Evolutionary conservation across 768 basidiomycete species (phyloP).

Genomic region (Suillus bovinus): DNA sequence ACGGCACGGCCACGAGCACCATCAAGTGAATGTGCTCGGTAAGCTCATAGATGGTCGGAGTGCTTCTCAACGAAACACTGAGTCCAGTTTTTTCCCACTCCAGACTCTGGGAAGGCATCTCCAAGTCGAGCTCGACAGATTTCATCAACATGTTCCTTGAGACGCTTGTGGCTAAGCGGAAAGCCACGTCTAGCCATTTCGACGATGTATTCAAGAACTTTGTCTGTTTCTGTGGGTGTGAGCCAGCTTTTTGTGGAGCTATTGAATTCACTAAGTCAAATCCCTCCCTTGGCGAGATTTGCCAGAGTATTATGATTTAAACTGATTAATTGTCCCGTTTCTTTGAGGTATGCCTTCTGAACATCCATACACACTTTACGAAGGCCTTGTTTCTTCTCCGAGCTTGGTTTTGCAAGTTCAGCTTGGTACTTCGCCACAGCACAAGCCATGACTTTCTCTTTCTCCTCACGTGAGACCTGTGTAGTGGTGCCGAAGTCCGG

Average conservation of each 20-base stretch:
- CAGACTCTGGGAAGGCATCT: slow-evolving; percentile 26
- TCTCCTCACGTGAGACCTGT: slow-evolving; percentile 17
- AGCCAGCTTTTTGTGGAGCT: slow-evolving; percentile 22
- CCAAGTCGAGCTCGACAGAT: slow-evolving; percentile 32
- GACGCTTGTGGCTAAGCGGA: slow-evolving; percentile 23
- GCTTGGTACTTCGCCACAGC: slow-evolving; percentile 12
- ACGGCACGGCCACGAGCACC: slow-evolving; percentile 34
- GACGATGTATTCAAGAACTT: slow-evolving; percentile 30
- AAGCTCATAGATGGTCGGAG: slow-evolving; percentile 12
- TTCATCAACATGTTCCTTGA: slow-evolving; percentile 26
- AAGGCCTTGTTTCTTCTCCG: slow-evolving; percentile 1
- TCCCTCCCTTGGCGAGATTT: slow-evolving; percentile 17
- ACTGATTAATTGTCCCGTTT: slow-evolving; percentile 8
- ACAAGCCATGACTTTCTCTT: slow-evolving; percentile 15
- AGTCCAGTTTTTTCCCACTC: slow-evolving; percentile 41
- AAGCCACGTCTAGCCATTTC: slow-evolving; percentile 32
- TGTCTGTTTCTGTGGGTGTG: slow-evolving; percentile 25
- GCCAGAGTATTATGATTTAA: slow-evolving; percentile 16
- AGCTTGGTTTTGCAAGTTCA: slow-evolving; percentile 11
- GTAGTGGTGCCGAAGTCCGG: too few species aligned
- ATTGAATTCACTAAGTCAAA: slow-evolving; percentile 22
- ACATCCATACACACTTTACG: slow-evolving; percentile 18
- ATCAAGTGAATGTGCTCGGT: slow-evolving; percentile 1
- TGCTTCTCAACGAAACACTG: slow-evolving; percentile 30
- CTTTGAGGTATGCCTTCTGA: slow-evolving; percentile 15